These are phyloP conservation scores for Cantharellus cinnabarinus DNA, from an alignment of 768 basidiomycete genomes.

Conservation along the genomic window DNA sequence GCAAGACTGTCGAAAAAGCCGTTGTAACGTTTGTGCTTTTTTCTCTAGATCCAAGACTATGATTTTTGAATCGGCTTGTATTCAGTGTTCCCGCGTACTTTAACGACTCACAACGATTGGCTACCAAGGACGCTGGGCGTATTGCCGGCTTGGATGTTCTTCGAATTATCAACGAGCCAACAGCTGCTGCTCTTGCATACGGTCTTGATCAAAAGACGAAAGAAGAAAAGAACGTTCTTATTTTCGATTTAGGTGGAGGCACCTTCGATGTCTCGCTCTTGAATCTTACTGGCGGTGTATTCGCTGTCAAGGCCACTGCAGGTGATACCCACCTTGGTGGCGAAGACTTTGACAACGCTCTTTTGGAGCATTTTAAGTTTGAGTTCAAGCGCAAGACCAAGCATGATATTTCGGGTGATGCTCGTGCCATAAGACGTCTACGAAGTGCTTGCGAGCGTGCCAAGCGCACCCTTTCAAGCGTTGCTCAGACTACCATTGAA, in stretches of 20 bases:
- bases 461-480: slow-evolving; percentile 95
- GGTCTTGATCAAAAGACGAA: slow-evolving; percentile 85
- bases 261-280: slow-evolving; percentile 99
- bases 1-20: slow-evolving; percentile 95
- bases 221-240: slow-evolving; percentile 92
- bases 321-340: slow-evolving; percentile 99
- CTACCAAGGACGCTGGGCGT: slow-evolving; percentile 96
- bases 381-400: slow-evolving; percentile 98
- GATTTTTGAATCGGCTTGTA: background rate
- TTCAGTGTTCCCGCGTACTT: slow-evolving; percentile 86
- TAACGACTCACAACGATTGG: slow-evolving; percentile 98
- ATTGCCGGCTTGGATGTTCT: slow-evolving; percentile 98
- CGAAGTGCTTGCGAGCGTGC: slow-evolving; percentile 98
- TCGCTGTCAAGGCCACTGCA: slow-evolving; percentile 97
- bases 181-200: slow-evolving; percentile 96
- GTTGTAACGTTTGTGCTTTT: slow-evolving; percentile 68
- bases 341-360: slow-evolving; percentile 98
- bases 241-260: slow-evolving; percentile 99
- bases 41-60: slow-evolving; percentile 4
- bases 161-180: slow-evolving; percentile 99
- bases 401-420: slow-evolving; percentile 89
- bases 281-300: slow-evolving; percentile 94
- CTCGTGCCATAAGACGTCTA: slow-evolving; percentile 89
- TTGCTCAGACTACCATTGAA: slow-evolving; percentile 96
- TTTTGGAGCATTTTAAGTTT: slow-evolving; percentile 96